These are phyloP conservation scores for Rhododendron williamsianum DNA, from an alignment of 148 eudicot species.

Conservation along the genomic window DNA sequence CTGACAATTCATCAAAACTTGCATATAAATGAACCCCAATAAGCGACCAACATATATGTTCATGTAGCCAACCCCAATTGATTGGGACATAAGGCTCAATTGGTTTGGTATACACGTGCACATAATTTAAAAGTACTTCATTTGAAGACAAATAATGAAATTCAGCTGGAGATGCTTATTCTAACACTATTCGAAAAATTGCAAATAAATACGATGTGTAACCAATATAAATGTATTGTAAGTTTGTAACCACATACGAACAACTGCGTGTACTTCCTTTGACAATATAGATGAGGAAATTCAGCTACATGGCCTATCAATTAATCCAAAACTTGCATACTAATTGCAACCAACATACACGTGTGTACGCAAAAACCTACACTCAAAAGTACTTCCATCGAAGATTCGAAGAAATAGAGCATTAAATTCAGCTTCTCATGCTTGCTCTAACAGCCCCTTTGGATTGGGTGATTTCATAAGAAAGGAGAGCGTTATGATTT, in stretches of 20 bases:
- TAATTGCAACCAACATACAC: not conserved
- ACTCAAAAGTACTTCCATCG: not conserved
- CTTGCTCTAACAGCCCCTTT: no score
- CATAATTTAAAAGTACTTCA: not conserved
- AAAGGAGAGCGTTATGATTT: not conserved
- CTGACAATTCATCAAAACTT: constrained; percentile 21
- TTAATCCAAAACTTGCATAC: not conserved
- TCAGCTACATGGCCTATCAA: not conserved
- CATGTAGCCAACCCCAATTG: no score
- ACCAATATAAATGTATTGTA: not conserved
- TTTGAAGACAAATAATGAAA: not conserved
- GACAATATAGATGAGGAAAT: not conserved
- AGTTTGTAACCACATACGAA: not conserved
- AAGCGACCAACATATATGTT: not conserved
- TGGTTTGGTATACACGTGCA: no score
- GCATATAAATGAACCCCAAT: not conserved
- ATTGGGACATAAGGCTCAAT: no score
- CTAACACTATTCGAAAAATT: not conserved
- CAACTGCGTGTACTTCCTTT: not conserved
- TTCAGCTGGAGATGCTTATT: not conserved
- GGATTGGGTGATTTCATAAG: not conserved
- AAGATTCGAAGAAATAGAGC: not conserved
- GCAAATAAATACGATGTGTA: not conserved
- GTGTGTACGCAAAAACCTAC: not conserved
- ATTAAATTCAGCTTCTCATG: not conserved